Base-by-base conservation (phyloP, 1,284 basidiomycete species). In the Cystobasidium pallidum region DNA sequence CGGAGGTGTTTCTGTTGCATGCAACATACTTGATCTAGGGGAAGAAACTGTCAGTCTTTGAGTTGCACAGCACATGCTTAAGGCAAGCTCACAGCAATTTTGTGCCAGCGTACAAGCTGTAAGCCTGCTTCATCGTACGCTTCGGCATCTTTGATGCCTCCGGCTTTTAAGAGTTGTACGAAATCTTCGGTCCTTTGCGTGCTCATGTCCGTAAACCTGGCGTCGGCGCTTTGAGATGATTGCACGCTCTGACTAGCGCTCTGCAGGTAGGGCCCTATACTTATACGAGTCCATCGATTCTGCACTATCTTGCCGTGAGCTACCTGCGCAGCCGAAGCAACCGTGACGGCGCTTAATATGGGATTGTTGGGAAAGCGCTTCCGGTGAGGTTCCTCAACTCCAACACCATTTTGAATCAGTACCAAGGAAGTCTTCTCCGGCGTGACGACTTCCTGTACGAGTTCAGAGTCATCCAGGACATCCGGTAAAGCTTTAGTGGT, bases 31-130 rank as follows among this genome's bases (percentile, higher is more conserved):
- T 71, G 68, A 71, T 71, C 68, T 71, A 41, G 1, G 64, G 11
- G 19, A 47, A 26, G n/a, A 2, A 39, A 2, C 24, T 8, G 17
- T 61, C 59, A 47, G 43, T 28, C 21, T 57, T 26, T 32, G 2
- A 52, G 19, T 68, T 10, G 4, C 21, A 30, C 15, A 32, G 28
- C 1, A 2, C 10, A 39, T n/a, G 2, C 1, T 13, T 30, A 1
- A 24, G 26, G 54, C 2, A 8, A n/a, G 72, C 76, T 68, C 39
- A 76, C 76, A 4, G 76, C 76, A n/a, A 77, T 59, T 75, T 84
- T 84, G 77, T 83, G 82, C 83, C 83, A 84, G 6, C 83, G 78
- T 2, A 83, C 80, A 51, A 82, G 77, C 75, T 84, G 83, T 21
- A 84, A 75, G 15, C 77, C 80, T 28, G 76, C 73, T 64, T 83